Evolutionary conservation across 108 stramenopile genomes (phyloP).

Genomic region (Chaetoceros tenuissimus): DNA sequence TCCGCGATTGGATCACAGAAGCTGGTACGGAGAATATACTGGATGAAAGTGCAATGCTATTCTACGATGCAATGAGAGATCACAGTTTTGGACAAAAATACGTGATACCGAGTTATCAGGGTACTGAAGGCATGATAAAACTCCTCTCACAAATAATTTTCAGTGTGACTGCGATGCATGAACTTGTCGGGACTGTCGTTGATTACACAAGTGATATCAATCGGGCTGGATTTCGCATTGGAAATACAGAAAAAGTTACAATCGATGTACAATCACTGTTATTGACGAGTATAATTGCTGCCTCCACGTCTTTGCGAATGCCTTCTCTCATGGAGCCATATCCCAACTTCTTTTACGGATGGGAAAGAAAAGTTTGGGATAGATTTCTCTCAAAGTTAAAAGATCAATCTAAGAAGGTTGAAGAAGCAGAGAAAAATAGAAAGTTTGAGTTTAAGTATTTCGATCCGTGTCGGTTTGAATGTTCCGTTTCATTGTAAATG

Average conservation of each 20-base stretch:
- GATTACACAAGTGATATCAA: neutral
- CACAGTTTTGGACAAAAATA: conserved; percentile 5
- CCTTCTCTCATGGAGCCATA: neutral
- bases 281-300: neutral
- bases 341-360: neutral
- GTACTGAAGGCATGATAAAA: conserved; percentile 1
- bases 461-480: conserved; percentile 7
- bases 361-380: conserved; percentile 7
- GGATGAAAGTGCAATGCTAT: conserved; percentile 1
- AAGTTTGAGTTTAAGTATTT: conserved; percentile 8
- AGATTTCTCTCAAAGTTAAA: neutral
- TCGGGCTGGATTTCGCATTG: neutral
- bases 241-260: neutral
- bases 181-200: conserved; percentile 4
- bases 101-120: neutral
- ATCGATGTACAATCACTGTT: conserved; percentile 8
- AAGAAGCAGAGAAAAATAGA: conserved; percentile 1
- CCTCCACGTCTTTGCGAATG: neutral
- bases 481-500: conserved; percentile 9
- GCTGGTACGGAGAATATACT: neutral
- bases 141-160: conserved; percentile 4
- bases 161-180: conserved; percentile 8
- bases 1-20: conserved; percentile 1
- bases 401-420: conserved; percentile 1
- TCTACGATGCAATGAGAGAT: conserved; percentile 1